A percentile compares a stretch with the other conserved stretches of the same genome.
These are phyloP conservation scores for Penicillium roqueforti DNA, from an alignment of 495 filamentous ascomycete genomes.

Conservation along the genomic window DNA sequence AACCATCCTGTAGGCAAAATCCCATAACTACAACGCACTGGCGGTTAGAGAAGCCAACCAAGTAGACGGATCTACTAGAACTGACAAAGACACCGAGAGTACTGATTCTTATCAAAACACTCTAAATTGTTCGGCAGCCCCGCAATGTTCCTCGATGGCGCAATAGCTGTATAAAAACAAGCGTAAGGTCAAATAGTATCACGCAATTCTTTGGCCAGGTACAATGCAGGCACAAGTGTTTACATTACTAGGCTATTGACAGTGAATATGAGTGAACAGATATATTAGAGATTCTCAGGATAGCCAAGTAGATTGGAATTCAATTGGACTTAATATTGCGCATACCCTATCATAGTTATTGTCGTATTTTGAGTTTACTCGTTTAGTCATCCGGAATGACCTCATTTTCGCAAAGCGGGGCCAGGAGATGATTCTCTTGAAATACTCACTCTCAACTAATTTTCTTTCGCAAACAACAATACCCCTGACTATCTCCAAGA, in stretches of 20 bases:
- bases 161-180: not conserved
- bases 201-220: not conserved
- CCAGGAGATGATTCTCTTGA: constrained; percentile 6
- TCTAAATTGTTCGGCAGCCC: not conserved
- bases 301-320: not conserved
- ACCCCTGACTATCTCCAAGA: constrained; percentile 5
- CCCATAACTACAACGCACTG: too few relatives aligned
- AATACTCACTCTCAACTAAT: not conserved
- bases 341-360: too few relatives aligned
- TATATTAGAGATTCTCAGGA: not conserved
- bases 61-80: too few relatives aligned
- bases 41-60: too few relatives aligned
- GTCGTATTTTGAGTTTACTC: constrained; percentile 4
- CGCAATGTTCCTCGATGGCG: not conserved
- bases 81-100: too few relatives aligned
- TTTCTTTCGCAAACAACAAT: not conserved
- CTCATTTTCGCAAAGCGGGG: constrained; percentile 19
- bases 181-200: not conserved
- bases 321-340: not conserved
- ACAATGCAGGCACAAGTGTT: not conserved
- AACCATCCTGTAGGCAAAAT: too few relatives aligned
- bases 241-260: not conserved
- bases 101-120: not conserved
- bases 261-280: not conserved
- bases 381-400: constrained; percentile 7